A percentile compares a stretch with the other conserved stretches of the same genome.
Evolutionary conservation across 345 rosid genomes (phyloP).

Genomic region (Gossypium stocksii): DNA sequence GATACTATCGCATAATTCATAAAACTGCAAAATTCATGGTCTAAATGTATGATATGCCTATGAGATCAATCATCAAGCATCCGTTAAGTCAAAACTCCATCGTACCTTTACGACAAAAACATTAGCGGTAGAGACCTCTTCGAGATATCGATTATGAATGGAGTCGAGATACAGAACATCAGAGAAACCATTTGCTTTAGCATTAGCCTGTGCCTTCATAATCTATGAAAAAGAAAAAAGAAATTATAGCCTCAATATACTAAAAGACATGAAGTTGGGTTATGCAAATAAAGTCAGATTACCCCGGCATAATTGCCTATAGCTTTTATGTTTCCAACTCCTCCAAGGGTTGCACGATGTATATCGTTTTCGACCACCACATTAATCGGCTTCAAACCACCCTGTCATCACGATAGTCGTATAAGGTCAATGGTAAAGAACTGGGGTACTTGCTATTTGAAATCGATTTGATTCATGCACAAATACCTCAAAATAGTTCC

Average conservation of each 20-base stretch:
- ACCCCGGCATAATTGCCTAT: constrained; percentile 32
- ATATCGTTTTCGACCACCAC: constrained; percentile 26
- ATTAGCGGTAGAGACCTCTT: constrained; percentile 31
- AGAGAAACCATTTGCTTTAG: constrained; percentile 30
- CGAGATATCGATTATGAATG: constrained; percentile 26
- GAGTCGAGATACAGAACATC: constrained; percentile 34
- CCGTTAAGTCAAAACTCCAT: not conserved
- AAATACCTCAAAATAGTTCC: constrained; percentile 27
- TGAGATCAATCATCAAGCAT: not conserved
- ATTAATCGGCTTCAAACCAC: constrained; percentile 21
- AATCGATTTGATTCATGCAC: not conserved
- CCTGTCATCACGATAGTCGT: constrained; percentile 20
- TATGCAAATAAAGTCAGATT: not conserved
- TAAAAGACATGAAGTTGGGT: not conserved
- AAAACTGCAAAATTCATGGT: not conserved
- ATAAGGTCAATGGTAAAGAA: not conserved
- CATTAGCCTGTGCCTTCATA: constrained; percentile 25
- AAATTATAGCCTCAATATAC: not conserved
- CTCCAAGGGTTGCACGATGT: constrained; percentile 29
- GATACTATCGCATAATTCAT: not conserved
- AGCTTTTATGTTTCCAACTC: constrained; percentile 31
- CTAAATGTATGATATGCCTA: not conserved
- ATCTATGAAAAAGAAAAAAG: constrained; percentile 13
- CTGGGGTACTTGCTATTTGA: not conserved
- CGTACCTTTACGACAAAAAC: constrained; percentile 35